Conservation (phyloP, 2,329 filamentous ascomycete genomes). For the Alternaria gansuensis region DNA sequence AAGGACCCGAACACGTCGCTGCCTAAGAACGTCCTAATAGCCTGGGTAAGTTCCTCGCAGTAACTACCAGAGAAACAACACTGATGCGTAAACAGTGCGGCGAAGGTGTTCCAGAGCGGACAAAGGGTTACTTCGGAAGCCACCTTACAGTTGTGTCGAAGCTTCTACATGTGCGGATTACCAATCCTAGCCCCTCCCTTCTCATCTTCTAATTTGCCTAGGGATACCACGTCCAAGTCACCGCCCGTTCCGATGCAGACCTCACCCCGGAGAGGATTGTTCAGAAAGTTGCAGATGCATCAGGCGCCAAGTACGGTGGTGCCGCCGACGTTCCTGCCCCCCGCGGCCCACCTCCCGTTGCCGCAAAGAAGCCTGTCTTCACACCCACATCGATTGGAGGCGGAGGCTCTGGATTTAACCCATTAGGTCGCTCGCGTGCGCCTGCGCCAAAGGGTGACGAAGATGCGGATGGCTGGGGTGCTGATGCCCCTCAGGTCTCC, state of each 20-base stretch:
- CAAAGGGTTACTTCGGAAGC: conserved; percentile 98
- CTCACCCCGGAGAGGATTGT: conserved; percentile 87
- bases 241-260: conserved; percentile 88
- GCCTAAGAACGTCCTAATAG: conserved; percentile 91
- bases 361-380: conserved; percentile 90
- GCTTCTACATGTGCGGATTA: conserved; percentile 75
- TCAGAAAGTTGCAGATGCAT: conserved; percentile 93
- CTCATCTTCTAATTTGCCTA: conserved; percentile 48
- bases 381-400: conserved; percentile 75
- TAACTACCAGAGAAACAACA: conserved; percentile 12
- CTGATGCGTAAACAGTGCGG: conserved; percentile 69
- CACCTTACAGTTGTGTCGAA: conserved; percentile 90
- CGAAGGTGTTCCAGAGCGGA: conserved; percentile 96
- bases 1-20: conserved; percentile 91
- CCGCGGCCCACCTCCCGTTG: conserved; percentile 70
- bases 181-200: neutral
- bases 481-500: conserved; percentile 89
- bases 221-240: conserved; percentile 98
- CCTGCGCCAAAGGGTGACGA: conserved; percentile 64
- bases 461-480: conserved; percentile 92
- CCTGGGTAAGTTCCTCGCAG: conserved; percentile 67
- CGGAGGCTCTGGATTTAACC: conserved; percentile 68
- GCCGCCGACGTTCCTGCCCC: conserved; percentile 64
- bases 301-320: conserved; percentile 90
- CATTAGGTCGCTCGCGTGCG: conserved; percentile 71